A percentile compares a stretch with the other conserved stretches of the same genome.
phyloP scores from a whole-genome alignment of 2,329 filamentous ascomycete species.

The Monosporascus sp. region DNA sequence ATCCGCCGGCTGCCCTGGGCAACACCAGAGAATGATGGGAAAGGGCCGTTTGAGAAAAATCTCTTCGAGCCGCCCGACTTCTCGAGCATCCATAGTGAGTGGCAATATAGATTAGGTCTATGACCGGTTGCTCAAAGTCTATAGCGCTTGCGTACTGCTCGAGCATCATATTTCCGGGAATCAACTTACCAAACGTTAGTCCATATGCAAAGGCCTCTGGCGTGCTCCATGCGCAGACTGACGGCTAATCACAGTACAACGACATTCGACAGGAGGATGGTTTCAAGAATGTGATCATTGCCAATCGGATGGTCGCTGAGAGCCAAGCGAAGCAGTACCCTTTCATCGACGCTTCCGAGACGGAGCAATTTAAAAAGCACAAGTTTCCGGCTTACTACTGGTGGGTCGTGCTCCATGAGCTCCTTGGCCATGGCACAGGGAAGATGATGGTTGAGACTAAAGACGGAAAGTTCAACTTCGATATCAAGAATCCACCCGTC shows the following conservation, averaged over 20 bases:
- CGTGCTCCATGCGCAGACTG: neutral
- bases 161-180: constrained; percentile 37
- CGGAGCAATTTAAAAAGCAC: constrained; percentile 55
- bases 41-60: constrained; percentile 63
- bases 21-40: constrained; percentile 31
- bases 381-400: constrained; percentile 65
- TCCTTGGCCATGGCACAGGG: constrained; percentile 60
- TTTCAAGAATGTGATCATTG: constrained; percentile 61
- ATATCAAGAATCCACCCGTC: constrained; percentile 48
- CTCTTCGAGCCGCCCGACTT: constrained; percentile 69
- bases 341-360: constrained; percentile 58
- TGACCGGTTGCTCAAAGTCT: constrained; percentile 1
- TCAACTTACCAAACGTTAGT: constrained; percentile 39
- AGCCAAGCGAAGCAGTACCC: constrained; percentile 38
- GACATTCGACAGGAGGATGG: constrained; percentile 53
- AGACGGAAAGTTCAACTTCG: constrained; percentile 56
- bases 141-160: constrained; percentile 38
- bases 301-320: constrained; percentile 50
- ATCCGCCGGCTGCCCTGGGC: constrained; percentile 66
- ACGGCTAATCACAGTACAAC: constrained; percentile 36
- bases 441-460: constrained; percentile 53
- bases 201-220: neutral
- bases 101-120: constrained; percentile 19
- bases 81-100: constrained; percentile 62
- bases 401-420: constrained; percentile 66